Base-by-base conservation (phyloP, 495 filamentous ascomycete species). In the Apiosordaria backusii region DNA sequence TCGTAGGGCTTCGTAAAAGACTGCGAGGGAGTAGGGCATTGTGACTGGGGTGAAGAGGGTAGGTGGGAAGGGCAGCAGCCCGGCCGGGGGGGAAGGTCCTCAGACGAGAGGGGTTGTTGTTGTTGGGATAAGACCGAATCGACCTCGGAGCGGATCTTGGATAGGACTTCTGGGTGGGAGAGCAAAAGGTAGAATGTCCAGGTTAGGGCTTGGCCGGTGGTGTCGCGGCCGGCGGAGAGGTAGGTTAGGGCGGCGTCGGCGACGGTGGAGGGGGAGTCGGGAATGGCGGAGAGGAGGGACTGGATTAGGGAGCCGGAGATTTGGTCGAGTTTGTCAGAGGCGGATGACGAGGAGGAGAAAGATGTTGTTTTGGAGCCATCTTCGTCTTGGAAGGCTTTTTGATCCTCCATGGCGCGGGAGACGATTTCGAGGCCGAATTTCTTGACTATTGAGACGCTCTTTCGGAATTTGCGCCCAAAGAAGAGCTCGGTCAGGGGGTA, bases 171-270 rank as follows among this genome's bases (percentile, higher is more conserved):
- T 0, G 75, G 79, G 62, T 87, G 77, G 15, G 77, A 75, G 74
- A 86, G 84, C 3, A 88, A 74, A 0, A 84, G 75, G 66, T 87
- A 86, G 50, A 86, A 82, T 15, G 80, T 80, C 86, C 86, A 88
- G 7, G 85, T 86, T 9, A 88, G 72, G 0, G 84, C 84, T 69
- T 88, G 86, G 9, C 84, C 86, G 19, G 84, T 85, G 0, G 86
- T 88, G 72, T 88, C 86, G 64, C 86, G 72, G 27, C 85, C 83
- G 9, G 85, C 86, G 24, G 85, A 86, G 6, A 87, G 79, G 65
- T 86, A 88, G 60, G 85, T 88, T 24, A 88, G 75, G 4, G 85
- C 86, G 10, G 86, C 84, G 72, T 88, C 85, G 23, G 84, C 82
- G 27, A 86, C 82, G 13, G 81, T 72, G 18, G 76, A 63, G 9